These are phyloP conservation scores for Hydnomerulius pinastri DNA, from an alignment of 768 basidiomycete genomes.

Conservation along the genomic window DNA sequence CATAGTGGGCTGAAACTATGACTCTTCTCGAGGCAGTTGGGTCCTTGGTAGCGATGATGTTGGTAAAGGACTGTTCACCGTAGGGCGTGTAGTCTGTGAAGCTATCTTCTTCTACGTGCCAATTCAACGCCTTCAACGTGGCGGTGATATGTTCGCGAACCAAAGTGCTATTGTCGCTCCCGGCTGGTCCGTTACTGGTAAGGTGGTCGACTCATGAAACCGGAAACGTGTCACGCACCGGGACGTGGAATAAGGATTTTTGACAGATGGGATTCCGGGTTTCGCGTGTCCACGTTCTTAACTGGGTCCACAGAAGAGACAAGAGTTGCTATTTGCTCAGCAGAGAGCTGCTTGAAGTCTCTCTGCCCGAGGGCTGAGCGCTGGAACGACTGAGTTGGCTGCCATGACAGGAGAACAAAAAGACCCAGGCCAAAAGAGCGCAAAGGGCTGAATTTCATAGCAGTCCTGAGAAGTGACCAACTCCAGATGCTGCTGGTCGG, in stretches of 20 bases:
- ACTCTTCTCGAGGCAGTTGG: slow-evolving; percentile 80
- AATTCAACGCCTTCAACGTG: slow-evolving; percentile 69
- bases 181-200: slow-evolving; percentile 43
- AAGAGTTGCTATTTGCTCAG: slow-evolving; percentile 51
- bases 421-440: slow-evolving; percentile 8
- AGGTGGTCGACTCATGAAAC: not conserved
- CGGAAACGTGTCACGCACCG: slow-evolving; percentile 46
- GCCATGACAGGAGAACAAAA: slow-evolving; percentile 21
- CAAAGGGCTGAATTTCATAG: slow-evolving; percentile 18
- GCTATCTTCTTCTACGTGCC: slow-evolving; percentile 85
- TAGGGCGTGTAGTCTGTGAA: slow-evolving; percentile 83
- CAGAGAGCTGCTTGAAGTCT: slow-evolving; percentile 45
- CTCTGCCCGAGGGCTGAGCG: slow-evolving; percentile 37
- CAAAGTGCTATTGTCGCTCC: slow-evolving; percentile 74
- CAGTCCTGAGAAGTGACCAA: not conserved
- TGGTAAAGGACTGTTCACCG: slow-evolving; percentile 78
- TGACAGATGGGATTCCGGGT: slow-evolving; percentile 74
- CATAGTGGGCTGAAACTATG: slow-evolving; percentile 89
- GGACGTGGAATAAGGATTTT: slow-evolving; percentile 85
- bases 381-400: slow-evolving; percentile 27
- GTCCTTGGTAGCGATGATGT: slow-evolving; percentile 94
- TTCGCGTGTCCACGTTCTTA: slow-evolving; percentile 63
- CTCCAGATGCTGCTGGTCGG: not conserved
- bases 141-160: slow-evolving; percentile 83
- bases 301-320: slow-evolving; percentile 61